A percentile compares a stretch with the other conserved stretches of the same genome.
Evolutionary conservation across 2,329 filamentous ascomycete species (phyloP).

Genomic region (Nothophaeocryptopus gaeumannii): DNA sequence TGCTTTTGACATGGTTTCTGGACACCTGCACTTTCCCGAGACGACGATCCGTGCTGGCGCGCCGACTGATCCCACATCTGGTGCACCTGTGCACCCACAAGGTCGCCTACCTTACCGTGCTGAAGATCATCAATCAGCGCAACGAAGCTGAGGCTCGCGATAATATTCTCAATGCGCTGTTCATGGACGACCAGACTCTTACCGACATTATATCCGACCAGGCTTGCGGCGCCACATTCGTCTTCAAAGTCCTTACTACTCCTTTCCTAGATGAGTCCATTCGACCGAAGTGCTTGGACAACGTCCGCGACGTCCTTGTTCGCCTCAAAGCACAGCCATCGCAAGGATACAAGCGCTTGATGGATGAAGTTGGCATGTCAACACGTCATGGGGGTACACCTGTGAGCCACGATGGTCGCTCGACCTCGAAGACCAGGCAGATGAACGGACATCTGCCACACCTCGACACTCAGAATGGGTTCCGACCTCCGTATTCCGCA

Average conservation of each 20-base stretch:
- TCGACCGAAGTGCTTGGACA: constrained; percentile 82
- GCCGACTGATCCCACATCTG: constrained; percentile 85
- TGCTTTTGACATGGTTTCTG: constrained; percentile 94
- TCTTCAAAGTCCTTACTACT: constrained; percentile 97
- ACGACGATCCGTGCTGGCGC: constrained; percentile 85
- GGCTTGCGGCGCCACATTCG: constrained; percentile 86
- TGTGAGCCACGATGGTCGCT: constrained; percentile 35
- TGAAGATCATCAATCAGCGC: constrained; percentile 98
- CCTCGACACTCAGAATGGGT: constrained; percentile 34
- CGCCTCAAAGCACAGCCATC: constrained; percentile 89
- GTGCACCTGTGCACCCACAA: constrained; percentile 98
- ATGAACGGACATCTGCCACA: constrained; percentile 35
- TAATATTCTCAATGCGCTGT: constrained; percentile 81
- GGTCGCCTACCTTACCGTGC: constrained; percentile 91
- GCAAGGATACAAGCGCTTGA: constrained; percentile 95
- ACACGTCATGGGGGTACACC: constrained; percentile 44
- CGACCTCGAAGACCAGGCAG: constrained; percentile 34
- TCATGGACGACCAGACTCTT: constrained; percentile 86
- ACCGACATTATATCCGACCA: constrained; percentile 91
- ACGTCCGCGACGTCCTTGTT: constrained; percentile 82
- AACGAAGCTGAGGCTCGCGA: constrained; percentile 90
- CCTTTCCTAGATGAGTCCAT: constrained; percentile 95
- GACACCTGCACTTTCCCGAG: constrained; percentile 96
- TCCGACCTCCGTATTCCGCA: constrained; percentile 37
- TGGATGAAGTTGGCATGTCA: constrained; percentile 96